Conservation (phyloP, 192 early-diverging fungal genomes). For the Podila clonocystis region DNA sequence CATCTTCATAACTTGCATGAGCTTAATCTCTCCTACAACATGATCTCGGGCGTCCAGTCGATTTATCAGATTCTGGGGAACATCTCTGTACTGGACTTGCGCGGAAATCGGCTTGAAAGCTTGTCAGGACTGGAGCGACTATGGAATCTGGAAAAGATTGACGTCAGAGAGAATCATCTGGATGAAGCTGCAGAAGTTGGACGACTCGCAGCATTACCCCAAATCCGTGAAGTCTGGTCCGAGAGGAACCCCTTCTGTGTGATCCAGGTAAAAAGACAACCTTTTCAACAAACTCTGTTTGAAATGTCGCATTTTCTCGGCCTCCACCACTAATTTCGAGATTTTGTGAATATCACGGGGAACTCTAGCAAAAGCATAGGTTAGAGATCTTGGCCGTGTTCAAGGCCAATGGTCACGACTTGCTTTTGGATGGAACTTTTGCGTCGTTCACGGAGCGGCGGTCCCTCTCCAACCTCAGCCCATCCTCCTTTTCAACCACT, state of each 20-base stretch:
- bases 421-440: slow-evolving; percentile 56
- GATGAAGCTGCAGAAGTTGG: slow-evolving; percentile 63
- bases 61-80: slow-evolving; percentile 64
- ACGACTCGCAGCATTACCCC: slow-evolving; percentile 56
- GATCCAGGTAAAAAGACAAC: slow-evolving; percentile 45
- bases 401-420: slow-evolving; percentile 43
- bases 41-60: slow-evolving; percentile 58
- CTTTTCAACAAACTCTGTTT: no score
- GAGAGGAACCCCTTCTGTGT: slow-evolving; percentile 64
- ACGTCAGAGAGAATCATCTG: slow-evolving; percentile 64
- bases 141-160: slow-evolving; percentile 63
- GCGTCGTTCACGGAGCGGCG: slow-evolving; percentile 57
- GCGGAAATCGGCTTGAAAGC: slow-evolving; percentile 59
- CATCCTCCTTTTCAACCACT: slow-evolving; percentile 23
- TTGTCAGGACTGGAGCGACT: slow-evolving; percentile 65
- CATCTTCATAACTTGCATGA: slow-evolving; percentile 58
- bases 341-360: not conserved
- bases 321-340: not conserved
- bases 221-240: slow-evolving; percentile 61
- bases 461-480: slow-evolving; percentile 9
- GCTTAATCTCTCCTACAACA: slow-evolving; percentile 65
- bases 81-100: slow-evolving; percentile 58
- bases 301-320: not conserved
- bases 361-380: slow-evolving; percentile 51
- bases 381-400: slow-evolving; percentile 56